A percentile compares a stretch with the other conserved stretches of the same genome.
phyloP scores from a whole-genome alignment of 2,329 filamentous ascomycete species.

The Cladosporium austrohemisphaericum region DNA sequence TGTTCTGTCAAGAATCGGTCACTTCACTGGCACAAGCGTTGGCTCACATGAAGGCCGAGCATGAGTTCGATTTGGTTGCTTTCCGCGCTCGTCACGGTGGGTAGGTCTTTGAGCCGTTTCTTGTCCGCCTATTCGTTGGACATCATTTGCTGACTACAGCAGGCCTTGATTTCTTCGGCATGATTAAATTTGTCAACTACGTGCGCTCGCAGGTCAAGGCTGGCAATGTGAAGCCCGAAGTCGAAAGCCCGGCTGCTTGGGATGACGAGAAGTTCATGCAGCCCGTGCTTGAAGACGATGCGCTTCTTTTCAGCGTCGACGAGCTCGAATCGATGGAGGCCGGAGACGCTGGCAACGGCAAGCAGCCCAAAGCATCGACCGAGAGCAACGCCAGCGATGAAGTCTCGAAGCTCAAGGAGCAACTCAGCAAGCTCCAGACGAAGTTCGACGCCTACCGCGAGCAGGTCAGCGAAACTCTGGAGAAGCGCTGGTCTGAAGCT shows the following conservation, averaged over 20 bases:
- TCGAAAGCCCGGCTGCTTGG: constrained; percentile 61
- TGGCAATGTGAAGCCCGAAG: constrained; percentile 45
- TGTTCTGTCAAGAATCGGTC: constrained; percentile 39
- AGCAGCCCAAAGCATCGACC: constrained; percentile 4
- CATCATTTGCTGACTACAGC: neutral
- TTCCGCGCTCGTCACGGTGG: constrained; percentile 36
- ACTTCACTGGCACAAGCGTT: constrained; percentile 34
- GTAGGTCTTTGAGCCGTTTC: constrained; percentile 18
- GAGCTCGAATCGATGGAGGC: constrained; percentile 54
- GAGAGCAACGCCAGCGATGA: constrained; percentile 14
- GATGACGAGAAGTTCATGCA: constrained; percentile 77
- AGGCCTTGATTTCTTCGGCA: constrained; percentile 45
- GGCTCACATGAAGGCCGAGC: constrained; percentile 34
- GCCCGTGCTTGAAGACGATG: constrained; percentile 84
- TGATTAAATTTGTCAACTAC: constrained; percentile 49
- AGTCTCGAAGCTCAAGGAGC: constrained; percentile 20
- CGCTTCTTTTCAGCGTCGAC: constrained; percentile 80
- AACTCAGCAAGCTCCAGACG: constrained; percentile 20
- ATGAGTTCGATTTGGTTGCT: constrained; percentile 40
- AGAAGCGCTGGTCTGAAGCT: constrained; percentile 25
- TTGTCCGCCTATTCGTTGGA: neutral
- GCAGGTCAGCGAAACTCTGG: constrained; percentile 25
- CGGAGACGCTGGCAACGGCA: neutral
- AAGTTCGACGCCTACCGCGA: constrained; percentile 25
- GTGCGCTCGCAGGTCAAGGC: constrained; percentile 41